Evolutionary conservation across 2,329 filamentous ascomycete genomes (phyloP), one percentile per base, ranked within the genome.

Genomic region (Verticillium zaregamsianum): DNA sequence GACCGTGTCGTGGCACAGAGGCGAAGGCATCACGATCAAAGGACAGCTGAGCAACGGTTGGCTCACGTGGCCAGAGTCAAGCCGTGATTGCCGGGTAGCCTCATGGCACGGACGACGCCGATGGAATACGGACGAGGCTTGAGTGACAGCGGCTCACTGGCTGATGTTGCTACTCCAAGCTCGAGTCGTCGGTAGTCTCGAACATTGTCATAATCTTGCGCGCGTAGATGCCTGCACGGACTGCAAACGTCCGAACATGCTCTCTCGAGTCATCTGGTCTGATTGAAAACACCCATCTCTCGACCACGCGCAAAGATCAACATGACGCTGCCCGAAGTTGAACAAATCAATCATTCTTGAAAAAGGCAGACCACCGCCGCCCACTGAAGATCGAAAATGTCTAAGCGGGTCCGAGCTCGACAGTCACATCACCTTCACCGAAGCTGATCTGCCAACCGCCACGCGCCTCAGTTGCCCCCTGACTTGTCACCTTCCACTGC

Each of bases 371-470:
- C 33, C 14, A 20, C 20, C 5, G 28, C 28, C 28, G 28, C 28
- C 28, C 45, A 20, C 45, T 25, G 45, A 52, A 52, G 20, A 40
- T 40, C 45, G 20, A 73, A 14, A 11, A 11, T 3, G 45, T 52
- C 20, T 52, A 52, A 20, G 23, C 54, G 77, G 3, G 20, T 5
- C 20, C 20, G 23, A 72, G 25, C 40, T 60, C 40, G 2, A 64
- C 39, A 3, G 55, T 57, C 9, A 57, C 61, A 2, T 23, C 56
- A 9, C 31, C 56, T 6, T 40, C 56, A 2, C 56, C 59, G 2
- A 64, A 28, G 14, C 58, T 31, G 6, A 57, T 45, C 35, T 31
- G 23, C 66, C 67, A 70, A 0, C 69, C 69, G n/a, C 69, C 69
- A 25, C 69, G 65, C 1, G 62, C 63, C 55, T 66, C 37, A 0